Evolutionary conservation across 306 rosid genomes (phyloP), one percentile per base, ranked within the genome.

Genomic region (Spatholobus suberectus): DNA sequence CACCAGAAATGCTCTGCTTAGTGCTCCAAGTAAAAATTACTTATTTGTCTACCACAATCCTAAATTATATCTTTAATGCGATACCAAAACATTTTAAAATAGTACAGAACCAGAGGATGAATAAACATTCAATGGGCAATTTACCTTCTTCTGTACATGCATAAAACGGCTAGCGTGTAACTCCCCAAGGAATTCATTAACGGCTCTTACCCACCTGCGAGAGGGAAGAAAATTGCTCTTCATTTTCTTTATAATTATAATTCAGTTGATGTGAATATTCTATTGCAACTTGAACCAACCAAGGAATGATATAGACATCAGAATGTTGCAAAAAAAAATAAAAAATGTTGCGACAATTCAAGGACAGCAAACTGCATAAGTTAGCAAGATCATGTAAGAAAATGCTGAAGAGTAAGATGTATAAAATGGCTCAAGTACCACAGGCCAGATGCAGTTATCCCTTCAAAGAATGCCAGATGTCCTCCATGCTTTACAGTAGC

Each of bases 181-280:
- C 37, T 86, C 93, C 54, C 66, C 89, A 26, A 94, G 84, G 90
- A 89, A 91, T 85, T 96, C 98, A 86, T 79, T 83, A 3, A 83
- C 76, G 23, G 95, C 97, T 81, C 96, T 87, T 52, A 91, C 97
- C 99, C 99, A 96, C 98, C 97, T 96, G 93, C 89, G 80, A 70
- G 58, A 79, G 61, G 75, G 76, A 65, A 23, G 52, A 21, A 80
- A 82, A 41, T 26, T 57, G 78, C 23, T 37, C 13, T 6, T 62
- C 32, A 43, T 41, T 43, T 61, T 54, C 62, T 18, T 46, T 44
- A 43, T 67, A 59, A 20, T 17, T 57, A 35, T 55, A 66, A 55
- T 41, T 71, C 46, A 34, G 34, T 76, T 49, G 23, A 81, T 82
- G 43, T 58, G 43, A 37, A 38, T 73, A 61, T 62, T 70, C 67